phyloP scores from a whole-genome alignment of 2,329 filamentous ascomycete genomes.

The Fusarium oligoseptatum region DNA sequence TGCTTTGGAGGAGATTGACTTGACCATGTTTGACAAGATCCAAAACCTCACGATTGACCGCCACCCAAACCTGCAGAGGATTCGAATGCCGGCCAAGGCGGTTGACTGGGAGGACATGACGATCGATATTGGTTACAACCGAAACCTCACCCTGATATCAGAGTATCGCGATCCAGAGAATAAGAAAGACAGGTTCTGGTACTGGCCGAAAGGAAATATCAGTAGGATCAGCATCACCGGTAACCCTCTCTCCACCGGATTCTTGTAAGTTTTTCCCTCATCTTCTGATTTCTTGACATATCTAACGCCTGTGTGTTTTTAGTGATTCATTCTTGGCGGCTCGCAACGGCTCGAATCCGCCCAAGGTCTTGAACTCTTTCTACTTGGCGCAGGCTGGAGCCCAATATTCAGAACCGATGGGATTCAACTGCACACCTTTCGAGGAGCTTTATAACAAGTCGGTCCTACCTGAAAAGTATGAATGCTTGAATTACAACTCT shows the following conservation, averaged over 20 bases:
- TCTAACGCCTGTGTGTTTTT: neutral
- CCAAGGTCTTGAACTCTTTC: slow-evolving; percentile 23
- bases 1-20: slow-evolving; percentile 4
- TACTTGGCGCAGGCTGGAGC: neutral
- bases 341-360: slow-evolving; percentile 10
- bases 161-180: slow-evolving; percentile 18
- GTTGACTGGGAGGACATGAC: slow-evolving; percentile 22
- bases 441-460: slow-evolving; percentile 15
- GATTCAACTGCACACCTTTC: slow-evolving; percentile 33
- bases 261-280: slow-evolving; percentile 25
- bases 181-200: slow-evolving; percentile 24
- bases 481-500: neutral
- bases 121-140: neutral
- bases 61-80: slow-evolving; percentile 9
- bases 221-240: slow-evolving; percentile 10
- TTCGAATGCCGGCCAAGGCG: slow-evolving; percentile 20
- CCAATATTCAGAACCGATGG: neutral
- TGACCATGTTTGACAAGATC: slow-evolving; percentile 23
- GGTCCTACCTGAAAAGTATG: slow-evolving; percentile 15
- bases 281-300: fast-evolving
- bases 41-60: neutral
- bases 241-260: slow-evolving; percentile 17
- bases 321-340: slow-evolving; percentile 27
- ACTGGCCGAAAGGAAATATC: slow-evolving; percentile 29
- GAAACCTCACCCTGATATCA: slow-evolving; percentile 21